Evolutionary conservation across 495 filamentous ascomycete species (phyloP), one percentile per base, ranked within the genome.

Genomic region (Sordaria brevicollis): DNA sequence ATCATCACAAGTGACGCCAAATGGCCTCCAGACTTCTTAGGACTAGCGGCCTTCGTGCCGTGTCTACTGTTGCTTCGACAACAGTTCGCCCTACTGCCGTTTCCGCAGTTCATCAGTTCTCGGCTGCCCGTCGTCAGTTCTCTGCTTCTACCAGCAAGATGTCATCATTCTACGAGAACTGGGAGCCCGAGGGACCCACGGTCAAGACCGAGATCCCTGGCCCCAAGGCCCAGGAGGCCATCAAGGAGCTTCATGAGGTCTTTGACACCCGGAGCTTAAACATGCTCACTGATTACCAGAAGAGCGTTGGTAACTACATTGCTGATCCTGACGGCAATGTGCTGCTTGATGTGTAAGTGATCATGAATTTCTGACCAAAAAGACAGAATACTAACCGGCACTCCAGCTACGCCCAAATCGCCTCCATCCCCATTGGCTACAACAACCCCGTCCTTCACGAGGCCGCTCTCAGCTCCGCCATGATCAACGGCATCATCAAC

Each of bases 401-500:
- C 29, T 37, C 41, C 35, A 93, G 90, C 70, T 95, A 95, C 73
- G 91, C 93, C 49, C 94, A 98, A 82, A 98, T 98, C 76, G 95
- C 95, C 74, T 97, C 94, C 31, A 99, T 99, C 77, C 94, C 94
- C 35, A 85, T 99, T 69, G 95, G 95, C 66, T 99, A 99, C 87
- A 97, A 93, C 87, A 99, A 99, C 81, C 92, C 94, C 29, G 79
- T 85, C 73, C 86, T 99, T 67, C 83, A 85, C 70, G 83, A 89
- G 76, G 89, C 89, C 35, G 92, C 92, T 38, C 83, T 82, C 68
- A 90, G 89, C 72, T 87, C 88, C 34, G 89, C 96, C 77, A 97
- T 97, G 92, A 84, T 88, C 77, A 88, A 84, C 69, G 88, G 91
- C 43, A 76, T 97, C 73, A 93, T 97, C 85, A 97, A 99, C 85